These are phyloP conservation scores for Thalassiosira livingstoniorum DNA, from an alignment of 352 stramenopile genomes.

Conservation along the genomic window DNA sequence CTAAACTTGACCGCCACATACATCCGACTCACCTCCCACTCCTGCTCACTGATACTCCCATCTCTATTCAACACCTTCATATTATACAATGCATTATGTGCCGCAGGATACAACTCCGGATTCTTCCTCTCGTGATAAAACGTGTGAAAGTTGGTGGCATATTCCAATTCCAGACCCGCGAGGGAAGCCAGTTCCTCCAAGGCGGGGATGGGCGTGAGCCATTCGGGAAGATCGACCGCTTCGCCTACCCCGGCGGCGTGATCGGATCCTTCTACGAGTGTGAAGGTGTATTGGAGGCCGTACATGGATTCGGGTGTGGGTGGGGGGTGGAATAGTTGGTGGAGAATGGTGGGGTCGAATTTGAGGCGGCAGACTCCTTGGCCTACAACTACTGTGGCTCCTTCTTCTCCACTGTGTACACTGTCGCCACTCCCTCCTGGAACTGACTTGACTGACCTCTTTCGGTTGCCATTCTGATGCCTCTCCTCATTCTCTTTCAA, in stretches of 20 bases:
- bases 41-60: conserved; percentile 76
- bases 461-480: conserved; percentile 50
- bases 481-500: conserved; percentile 40
- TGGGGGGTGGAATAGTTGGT: conserved; percentile 65
- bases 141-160: conserved; percentile 84
- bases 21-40: conserved; percentile 84
- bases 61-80: conserved; percentile 85
- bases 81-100: conserved; percentile 80
- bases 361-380: conserved; percentile 74
- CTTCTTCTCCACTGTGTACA: conserved; percentile 34
- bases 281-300: conserved; percentile 85
- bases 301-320: conserved; percentile 73
- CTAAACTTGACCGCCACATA: conserved; percentile 84
- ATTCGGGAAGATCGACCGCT: conserved; percentile 84
- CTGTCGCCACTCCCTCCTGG: no score
- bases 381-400: conserved; percentile 67
- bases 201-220: conserved; percentile 77
- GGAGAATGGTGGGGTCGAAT: conserved; percentile 73
- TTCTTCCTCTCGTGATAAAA: conserved; percentile 80
- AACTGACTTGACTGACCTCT: no score
- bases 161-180: conserved; percentile 79
- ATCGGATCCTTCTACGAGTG: conserved; percentile 79
- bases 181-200: conserved; percentile 71
- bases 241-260: conserved; percentile 78
- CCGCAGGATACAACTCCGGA: conserved; percentile 55